Conservation (phyloP, 2,329 filamentous ascomycete species). For the Zymoseptoria brevis region DNA sequence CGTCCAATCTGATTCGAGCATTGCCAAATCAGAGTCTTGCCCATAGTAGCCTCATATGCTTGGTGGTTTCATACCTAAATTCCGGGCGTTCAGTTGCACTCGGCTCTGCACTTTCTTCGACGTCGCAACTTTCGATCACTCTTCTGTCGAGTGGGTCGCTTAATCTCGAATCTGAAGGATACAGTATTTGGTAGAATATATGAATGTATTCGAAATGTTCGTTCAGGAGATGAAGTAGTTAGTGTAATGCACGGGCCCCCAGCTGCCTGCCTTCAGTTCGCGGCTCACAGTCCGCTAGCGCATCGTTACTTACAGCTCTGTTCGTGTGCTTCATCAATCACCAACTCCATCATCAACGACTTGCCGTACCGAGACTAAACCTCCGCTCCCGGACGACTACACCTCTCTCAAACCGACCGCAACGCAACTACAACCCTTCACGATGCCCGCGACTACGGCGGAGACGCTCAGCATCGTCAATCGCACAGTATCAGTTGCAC, state of each 20-base stretch:
- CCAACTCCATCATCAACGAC: constrained; percentile 10
- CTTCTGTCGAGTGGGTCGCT: too few species aligned
- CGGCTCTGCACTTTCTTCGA: not conserved
- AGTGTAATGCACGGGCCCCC: not conserved
- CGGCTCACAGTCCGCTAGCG: not conserved
- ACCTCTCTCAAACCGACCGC: not conserved
- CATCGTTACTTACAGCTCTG: not conserved
- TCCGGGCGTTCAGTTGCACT: not conserved
- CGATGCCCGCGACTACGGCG: constrained; percentile 92
- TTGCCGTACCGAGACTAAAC: not conserved
- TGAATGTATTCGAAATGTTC: not conserved
- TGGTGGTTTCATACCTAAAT: not conserved
- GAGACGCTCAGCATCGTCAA: constrained; percentile 93
- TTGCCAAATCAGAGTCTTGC: not conserved
- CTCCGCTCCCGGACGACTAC: not conserved
- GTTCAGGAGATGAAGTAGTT: not conserved
- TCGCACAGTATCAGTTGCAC: constrained; percentile 91
- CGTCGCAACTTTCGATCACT: too few species aligned
- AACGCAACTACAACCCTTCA: constrained; percentile 23
- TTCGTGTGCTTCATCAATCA: not conserved
- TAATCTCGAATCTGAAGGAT: too few species aligned
- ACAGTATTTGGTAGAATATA: not conserved
- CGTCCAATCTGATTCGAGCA: not conserved
- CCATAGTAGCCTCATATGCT: not conserved
- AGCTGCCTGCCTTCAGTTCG: not conserved